Evolutionary conservation across 345 rosid species (phyloP).

Genomic region (Eucalyptus marginata): DNA sequence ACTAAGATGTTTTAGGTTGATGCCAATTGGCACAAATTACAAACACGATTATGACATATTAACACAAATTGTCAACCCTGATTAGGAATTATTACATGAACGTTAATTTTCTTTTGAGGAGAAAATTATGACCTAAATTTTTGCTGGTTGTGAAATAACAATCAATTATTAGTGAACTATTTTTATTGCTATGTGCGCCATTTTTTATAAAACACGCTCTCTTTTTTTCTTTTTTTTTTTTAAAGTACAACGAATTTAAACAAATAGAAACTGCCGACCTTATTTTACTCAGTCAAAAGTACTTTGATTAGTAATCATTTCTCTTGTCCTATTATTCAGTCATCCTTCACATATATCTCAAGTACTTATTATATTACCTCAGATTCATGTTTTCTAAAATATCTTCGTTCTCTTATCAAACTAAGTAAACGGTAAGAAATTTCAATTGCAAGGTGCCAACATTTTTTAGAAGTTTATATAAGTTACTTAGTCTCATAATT

Average conservation of each 20-base stretch:
- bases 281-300: neutral
- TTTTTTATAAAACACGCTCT: neutral
- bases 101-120: neutral
- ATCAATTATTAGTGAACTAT: neutral
- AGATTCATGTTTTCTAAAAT: neutral
- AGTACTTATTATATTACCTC: neutral
- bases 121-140: neutral
- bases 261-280: neutral
- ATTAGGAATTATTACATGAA: neutral
- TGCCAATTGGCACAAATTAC: rapidly evolving
- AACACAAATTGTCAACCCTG: neutral
- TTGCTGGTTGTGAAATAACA: neutral
- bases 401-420: neutral
- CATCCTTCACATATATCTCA: neutral
- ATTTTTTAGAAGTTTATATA: neutral
- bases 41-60: neutral
- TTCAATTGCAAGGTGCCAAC: neutral
- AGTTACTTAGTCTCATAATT: neutral
- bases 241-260: neutral
- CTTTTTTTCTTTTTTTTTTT: neutral
- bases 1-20: neutral
- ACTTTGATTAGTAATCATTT: neutral
- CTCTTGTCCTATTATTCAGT: neutral
- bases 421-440: neutral
- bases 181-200: neutral